Base-by-base conservation (phyloP, 2,329 filamentous ascomycete species). In the Colletotrichum gloeosporioides region DNA sequence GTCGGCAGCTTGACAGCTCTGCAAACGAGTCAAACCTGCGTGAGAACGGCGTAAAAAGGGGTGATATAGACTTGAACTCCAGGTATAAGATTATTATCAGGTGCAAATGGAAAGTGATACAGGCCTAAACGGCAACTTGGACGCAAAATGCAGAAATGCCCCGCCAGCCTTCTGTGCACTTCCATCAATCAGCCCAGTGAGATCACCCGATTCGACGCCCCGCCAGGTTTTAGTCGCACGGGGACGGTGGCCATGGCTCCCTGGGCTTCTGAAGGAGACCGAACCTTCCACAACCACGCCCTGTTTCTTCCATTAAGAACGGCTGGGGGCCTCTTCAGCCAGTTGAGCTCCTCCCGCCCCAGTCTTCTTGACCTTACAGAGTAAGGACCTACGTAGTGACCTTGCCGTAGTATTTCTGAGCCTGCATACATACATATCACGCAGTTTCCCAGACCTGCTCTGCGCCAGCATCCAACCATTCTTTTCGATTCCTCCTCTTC, bases 221-320 rank as follows among this genome's bases (percentile, higher is more conserved):
- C 74, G 70, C 69, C 73, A 69, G 57, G 64, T 75, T 72, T 63
- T 66, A 68, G 63, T 69, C 55, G 70, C 73, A 71, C 61, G 29
- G 71, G 72, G 71, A 75, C n/a, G 66, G 49, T 63, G 32, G 75
- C 44, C 74, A 69, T 69, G 74, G 74, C 74, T 69, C 59, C 71
- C 74, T 44, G 61, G 44, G 29, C 31, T 44, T 65, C 57, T 76
- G 74, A 76, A 71, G 57, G 71, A 67, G 65, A 75, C 71, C 78
- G 79, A 80, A 80, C 71, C 79, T 80, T 80, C 79, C 74, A 80
- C 78, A 79, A 78, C 70, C 78, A 70, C 53, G 65, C 64, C 73
- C 49, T 73, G 73, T 69, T 76, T 65, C 73, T 73, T 76, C 73
- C 57, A 73, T 73, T 73, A 34, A 76, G 64, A 69, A 57, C 59